A percentile compares a stretch with the other conserved stretches of the same genome.
Conservation (phyloP, 208 protist genomes). For the Acanthamoeba culbertsoni region DNA sequence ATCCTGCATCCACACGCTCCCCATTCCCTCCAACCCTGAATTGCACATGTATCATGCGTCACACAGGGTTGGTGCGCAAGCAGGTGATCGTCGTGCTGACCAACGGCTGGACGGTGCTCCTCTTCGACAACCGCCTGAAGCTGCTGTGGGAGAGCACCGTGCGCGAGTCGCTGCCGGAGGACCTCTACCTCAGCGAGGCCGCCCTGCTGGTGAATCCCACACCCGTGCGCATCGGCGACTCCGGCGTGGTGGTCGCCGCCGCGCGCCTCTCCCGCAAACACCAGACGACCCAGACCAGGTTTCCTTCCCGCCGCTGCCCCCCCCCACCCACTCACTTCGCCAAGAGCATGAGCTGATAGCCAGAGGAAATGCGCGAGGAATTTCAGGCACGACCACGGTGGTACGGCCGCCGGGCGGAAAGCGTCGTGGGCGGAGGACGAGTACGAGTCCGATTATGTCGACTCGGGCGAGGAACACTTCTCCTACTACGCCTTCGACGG, state of each 20-base stretch:
- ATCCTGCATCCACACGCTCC: too few species aligned
- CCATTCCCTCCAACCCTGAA: not conserved
- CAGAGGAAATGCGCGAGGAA: not conserved
- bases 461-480: slow-evolving; percentile 61
- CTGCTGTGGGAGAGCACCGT: slow-evolving; percentile 68
- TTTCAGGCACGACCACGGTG: not conserved
- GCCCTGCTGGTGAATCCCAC: slow-evolving; percentile 37
- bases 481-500: slow-evolving; percentile 69
- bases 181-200: slow-evolving; percentile 56
- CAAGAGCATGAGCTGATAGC: not conserved
- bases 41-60: not conserved
- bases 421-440: not conserved
- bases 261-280: not conserved
- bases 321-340: not conserved
- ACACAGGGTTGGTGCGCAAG: not conserved
- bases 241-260: not conserved
- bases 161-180: not conserved
- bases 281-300: not conserved
- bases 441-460: not conserved
- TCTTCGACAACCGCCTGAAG: slow-evolving; percentile 66
- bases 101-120: slow-evolving; percentile 63
- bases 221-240: not conserved
- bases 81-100: slow-evolving; percentile 70
- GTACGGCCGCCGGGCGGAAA: not conserved
- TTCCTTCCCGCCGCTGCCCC: not conserved